Evolutionary conservation across 108 stramenopile genomes (phyloP).

Genomic region (Cyclotella sp.): DNA sequence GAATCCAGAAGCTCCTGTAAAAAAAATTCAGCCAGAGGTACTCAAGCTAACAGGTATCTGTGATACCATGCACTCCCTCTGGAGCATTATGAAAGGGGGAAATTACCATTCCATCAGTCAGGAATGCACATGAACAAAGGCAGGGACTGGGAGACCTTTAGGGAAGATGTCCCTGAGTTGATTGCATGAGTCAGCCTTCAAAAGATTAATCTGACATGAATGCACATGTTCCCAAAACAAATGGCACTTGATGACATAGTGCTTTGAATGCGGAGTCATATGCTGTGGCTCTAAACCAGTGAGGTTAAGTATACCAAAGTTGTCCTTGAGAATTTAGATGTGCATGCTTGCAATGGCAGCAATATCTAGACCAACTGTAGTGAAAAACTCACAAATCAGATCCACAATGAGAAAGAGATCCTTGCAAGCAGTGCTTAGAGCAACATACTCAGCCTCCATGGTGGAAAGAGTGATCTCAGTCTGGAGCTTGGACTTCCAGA

Average conservation of each 20-base stretch:
- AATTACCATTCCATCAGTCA: too few species aligned
- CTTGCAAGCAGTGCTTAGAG: too few species aligned
- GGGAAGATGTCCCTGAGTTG: conserved; percentile 56
- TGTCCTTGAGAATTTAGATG: conserved; percentile 59
- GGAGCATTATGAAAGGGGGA: too few species aligned
- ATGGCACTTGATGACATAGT: conserved; percentile 41
- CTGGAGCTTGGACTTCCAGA: too few species aligned
- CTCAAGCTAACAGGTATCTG: too few species aligned
- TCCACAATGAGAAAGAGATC: conserved; percentile 46
- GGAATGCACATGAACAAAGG: too few species aligned
- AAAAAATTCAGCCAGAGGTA: too few species aligned
- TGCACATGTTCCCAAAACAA: conserved; percentile 37
- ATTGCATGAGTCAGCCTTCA: conserved; percentile 23
- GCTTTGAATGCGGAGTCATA: conserved; percentile 51
- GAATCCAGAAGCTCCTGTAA: too few species aligned
- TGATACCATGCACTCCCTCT: too few species aligned
- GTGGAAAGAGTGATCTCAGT: too few species aligned
- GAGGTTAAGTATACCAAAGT: conserved; percentile 52
- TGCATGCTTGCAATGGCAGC: conserved; percentile 36
- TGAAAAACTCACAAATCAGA: conserved; percentile 15
- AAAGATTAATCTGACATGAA: conserved; percentile 14
- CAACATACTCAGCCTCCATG: too few species aligned
- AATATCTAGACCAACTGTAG: not conserved
- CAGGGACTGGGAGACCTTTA: conserved; percentile 26
- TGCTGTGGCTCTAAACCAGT: conserved; percentile 23